Conservation (phyloP, 1,284 basidiomycete genomes). For the Ganoderma boninense region DNA sequence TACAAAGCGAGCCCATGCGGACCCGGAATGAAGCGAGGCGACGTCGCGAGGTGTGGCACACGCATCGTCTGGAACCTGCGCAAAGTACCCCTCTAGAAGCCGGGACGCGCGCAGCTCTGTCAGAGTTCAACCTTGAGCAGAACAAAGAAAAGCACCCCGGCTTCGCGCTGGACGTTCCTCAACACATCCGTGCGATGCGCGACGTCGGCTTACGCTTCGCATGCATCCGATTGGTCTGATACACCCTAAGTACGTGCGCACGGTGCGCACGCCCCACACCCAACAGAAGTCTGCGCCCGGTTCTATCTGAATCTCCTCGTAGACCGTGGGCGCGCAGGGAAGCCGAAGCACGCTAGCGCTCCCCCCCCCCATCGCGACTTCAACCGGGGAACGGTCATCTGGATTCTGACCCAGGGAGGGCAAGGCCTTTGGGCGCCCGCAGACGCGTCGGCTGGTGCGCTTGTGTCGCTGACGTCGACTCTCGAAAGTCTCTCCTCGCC, state of each 20-base stretch:
- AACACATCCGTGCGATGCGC: constrained; percentile 4
- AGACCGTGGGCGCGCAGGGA: not conserved
- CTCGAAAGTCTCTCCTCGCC: not conserved
- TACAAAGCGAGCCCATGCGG: not conserved
- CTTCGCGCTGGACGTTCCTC: not conserved
- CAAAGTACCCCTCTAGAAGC: not conserved
- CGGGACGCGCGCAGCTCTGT: not conserved
- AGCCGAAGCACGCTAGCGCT: not conserved
- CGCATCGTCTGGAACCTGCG: not conserved
- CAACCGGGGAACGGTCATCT: constrained; percentile 4
- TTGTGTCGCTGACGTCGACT: not conserved
- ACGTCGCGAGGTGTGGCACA: not conserved
- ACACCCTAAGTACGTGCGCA: not conserved
- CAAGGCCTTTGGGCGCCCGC: not conserved
- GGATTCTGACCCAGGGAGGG: not conserved
- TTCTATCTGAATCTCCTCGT: not conserved
- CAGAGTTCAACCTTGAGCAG: not conserved
- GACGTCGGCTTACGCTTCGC: constrained; percentile 1
- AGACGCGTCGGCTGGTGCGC: not conserved
- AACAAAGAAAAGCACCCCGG: no score
- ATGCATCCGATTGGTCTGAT: constrained; percentile 1
- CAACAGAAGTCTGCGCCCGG: not conserved
- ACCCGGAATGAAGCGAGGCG: not conserved
- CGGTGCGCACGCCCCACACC: not conserved
- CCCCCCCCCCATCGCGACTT: not conserved